A percentile compares a stretch with the other conserved stretches of the same genome.
Conservation (phyloP, 148 eudicot genomes). For the Camellia japonica region DNA sequence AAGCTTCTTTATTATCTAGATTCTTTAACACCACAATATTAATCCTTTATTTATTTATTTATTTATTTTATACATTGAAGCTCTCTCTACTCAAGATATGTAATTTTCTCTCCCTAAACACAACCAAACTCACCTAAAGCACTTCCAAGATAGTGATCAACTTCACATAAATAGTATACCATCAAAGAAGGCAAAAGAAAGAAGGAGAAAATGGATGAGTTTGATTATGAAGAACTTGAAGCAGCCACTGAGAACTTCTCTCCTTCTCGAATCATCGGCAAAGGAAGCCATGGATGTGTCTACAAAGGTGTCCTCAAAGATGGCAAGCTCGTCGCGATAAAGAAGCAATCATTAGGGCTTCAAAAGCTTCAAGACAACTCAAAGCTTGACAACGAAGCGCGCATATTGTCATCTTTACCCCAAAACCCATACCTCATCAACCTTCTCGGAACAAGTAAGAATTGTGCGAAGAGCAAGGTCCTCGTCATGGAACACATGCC, state of each 20-base stretch:
- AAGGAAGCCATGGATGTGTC: conserved; percentile 84
- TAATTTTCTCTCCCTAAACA: not conserved
- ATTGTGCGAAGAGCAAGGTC: conserved; percentile 20
- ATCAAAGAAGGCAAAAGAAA: not conserved
- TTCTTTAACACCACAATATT: not conserved
- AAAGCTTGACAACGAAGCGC: conserved; percentile 61
- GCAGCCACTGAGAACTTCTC: conserved; percentile 66
- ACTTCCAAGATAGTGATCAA: not conserved
- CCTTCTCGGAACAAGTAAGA: conserved; percentile 48
- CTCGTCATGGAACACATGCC: conserved; percentile 73
- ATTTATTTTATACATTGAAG: not conserved
- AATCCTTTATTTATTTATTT: not conserved
- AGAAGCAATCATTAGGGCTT: conserved; percentile 53
- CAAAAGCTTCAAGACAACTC: conserved; percentile 55
- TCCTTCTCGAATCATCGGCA: conserved; percentile 49
- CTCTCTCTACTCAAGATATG: not conserved
- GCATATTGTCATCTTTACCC: conserved; percentile 43
- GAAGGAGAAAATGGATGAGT: conserved; percentile 38
- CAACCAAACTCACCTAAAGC: not conserved
- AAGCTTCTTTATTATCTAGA: conserved; percentile 22
- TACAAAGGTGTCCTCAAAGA: conserved; percentile 59
- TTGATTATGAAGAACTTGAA: conserved; percentile 56
- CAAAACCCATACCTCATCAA: conserved; percentile 30
- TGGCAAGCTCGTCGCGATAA: conserved; percentile 53
- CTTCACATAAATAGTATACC: not conserved